Base-by-base conservation (phyloP, 164 flowering plant species). In the Umbilicus rupestris region DNA sequence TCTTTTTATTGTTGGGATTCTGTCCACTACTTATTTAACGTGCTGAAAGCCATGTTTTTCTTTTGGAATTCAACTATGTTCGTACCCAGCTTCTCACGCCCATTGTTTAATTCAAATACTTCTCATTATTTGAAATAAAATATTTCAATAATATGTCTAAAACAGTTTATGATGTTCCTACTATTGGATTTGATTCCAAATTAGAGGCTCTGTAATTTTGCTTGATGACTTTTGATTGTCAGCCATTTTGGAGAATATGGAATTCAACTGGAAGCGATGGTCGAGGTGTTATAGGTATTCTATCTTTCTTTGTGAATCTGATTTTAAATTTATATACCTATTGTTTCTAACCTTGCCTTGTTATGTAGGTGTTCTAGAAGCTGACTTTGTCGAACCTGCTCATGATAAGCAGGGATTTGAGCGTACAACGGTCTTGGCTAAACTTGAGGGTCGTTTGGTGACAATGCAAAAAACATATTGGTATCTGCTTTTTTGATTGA, bases 341-440 rank as follows among this genome's bases (percentile, higher is more conserved):
- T 16, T 45, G 63, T 67, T 26, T 49, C 22, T 46, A 52, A 41
- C 37, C 20, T 7, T 69, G 45, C 28, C 52, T 45, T 39, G 24
- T 17, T 35, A 3, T 62, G 9, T 64, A 90, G 97, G 96, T 70
- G 87, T 87, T 3, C 71, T 91, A 74, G 97, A 91, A 73, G 96
- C 97, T 37, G 84, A 88, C 74, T 90, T 90, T 75, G 87, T 90
- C 24, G 90, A 90, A 70, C 97, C 97, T 63, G 97, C 97, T 68
- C 97, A 90, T 70, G 92, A 90, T 70, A 90, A 90, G 62, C 97
- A 90, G 65, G 90, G 90, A 4, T 90, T 90, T 81, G 97, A 88
- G 79, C 87, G 90, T 1, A 88, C 97, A 9, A 81, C 71, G 10
- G 92, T 84, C 63, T 92, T 91, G 69, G 73, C 85, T 67, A 82